Percentiles rank a stretch among this genome's conserved stretches.
These are phyloP conservation scores for Dittrichia graveolens DNA, from an alignment of 129 eudicot genomes.

Conservation along the genomic window DNA sequence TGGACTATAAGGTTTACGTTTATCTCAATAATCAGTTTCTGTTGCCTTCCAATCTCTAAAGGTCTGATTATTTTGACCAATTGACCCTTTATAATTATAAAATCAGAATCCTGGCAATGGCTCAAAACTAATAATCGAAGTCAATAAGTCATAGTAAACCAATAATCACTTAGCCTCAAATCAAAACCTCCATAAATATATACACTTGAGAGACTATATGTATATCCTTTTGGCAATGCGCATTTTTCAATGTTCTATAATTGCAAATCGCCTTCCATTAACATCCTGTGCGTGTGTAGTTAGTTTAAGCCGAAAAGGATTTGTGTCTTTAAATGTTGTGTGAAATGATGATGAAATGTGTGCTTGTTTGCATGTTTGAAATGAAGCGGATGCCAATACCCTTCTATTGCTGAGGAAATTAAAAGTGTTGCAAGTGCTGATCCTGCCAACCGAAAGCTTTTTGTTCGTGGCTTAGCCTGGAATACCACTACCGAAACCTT, in stretches of 20 bases:
- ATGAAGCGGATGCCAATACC: constrained; percentile 69
- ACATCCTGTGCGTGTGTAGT: background rate
- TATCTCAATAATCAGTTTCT: too few species aligned
- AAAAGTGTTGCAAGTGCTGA: constrained; percentile 79
- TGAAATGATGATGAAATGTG: constrained; percentile 62
- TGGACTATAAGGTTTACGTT: too few species aligned
- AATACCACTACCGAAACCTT: constrained; percentile 69
- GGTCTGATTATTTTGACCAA: too few species aligned
- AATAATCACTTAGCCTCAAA: too few species aligned
- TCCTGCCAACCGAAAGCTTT: constrained; percentile 85
- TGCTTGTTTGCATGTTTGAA: constrained; percentile 82
- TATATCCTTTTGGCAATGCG: background rate
- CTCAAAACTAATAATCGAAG: too few species aligned
- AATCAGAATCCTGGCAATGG: too few species aligned
- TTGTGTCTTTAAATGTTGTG: constrained; percentile 40
- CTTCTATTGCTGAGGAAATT: constrained; percentile 72
- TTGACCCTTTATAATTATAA: too few species aligned
- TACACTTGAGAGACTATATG: background rate
- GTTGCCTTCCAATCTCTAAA: too few species aligned
- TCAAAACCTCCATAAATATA: background rate
- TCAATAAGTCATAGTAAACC: too few species aligned
- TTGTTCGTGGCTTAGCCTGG: constrained; percentile 88
- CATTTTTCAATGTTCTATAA: background rate
- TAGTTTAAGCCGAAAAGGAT: background rate
- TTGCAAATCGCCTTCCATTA: background rate